Evolutionary conservation across 306 rosid genomes (phyloP).

Genomic region (Purshia tridentata): DNA sequence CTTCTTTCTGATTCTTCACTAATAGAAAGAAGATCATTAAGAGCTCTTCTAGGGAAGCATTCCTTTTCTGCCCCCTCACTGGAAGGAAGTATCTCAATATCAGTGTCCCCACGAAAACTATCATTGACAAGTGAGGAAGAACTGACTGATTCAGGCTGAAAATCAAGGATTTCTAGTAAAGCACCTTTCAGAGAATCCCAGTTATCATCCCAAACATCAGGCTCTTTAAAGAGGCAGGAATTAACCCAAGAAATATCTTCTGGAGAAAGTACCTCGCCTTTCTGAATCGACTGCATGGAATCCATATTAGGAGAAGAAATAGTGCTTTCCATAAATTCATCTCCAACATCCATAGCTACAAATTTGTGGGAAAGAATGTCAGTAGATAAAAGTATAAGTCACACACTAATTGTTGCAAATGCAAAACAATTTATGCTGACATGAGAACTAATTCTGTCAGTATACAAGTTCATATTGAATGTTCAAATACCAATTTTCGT

Average conservation of each 20-base stretch:
- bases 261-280: conserved; percentile 33
- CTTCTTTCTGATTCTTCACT: conserved; percentile 27
- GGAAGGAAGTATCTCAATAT: conserved; percentile 27
- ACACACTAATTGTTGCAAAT: neutral
- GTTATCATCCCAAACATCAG: conserved; percentile 31
- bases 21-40: conserved; percentile 13
- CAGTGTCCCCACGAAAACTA: conserved; percentile 20
- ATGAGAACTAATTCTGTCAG: neutral
- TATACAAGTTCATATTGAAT: neutral
- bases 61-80: conserved; percentile 15
- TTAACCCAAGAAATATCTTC: conserved; percentile 80
- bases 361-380: conserved; percentile 4
- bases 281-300: conserved; percentile 5
- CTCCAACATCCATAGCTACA: conserved; percentile 42
- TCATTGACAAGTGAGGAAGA: conserved; percentile 13
- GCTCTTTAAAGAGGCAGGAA: conserved; percentile 52
- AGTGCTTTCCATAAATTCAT: conserved; percentile 12
- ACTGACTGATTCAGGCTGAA: conserved; percentile 33
- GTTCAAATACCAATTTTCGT: neutral
- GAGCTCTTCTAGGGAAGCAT: neutral
- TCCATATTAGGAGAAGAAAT: conserved; percentile 16
- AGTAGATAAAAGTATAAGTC: neutral
- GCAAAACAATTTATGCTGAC: neutral
- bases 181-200: conserved; percentile 60
- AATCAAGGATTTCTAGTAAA: conserved; percentile 52